phyloP scores from a whole-genome alignment of 2,329 filamentous ascomycete genomes.

The Calonectria montana region DNA sequence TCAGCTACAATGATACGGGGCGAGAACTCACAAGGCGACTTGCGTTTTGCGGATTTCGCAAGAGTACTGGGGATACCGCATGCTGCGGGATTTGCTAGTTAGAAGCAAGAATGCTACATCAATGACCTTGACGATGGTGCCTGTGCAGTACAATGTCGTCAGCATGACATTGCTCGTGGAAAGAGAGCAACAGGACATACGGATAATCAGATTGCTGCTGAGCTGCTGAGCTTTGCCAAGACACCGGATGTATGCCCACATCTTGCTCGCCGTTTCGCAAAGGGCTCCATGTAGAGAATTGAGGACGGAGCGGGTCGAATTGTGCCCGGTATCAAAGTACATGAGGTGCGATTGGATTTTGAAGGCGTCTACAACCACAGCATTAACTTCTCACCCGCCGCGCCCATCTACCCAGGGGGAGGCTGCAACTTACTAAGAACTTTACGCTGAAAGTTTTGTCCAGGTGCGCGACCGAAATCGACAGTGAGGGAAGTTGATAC shows the following conservation, averaged over 20 bases:
- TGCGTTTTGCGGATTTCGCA: slow-evolving; percentile 72
- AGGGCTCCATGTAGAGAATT: slow-evolving; percentile 83
- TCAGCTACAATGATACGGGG: not conserved
- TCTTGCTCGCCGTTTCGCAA: slow-evolving; percentile 81
- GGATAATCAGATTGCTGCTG: slow-evolving; percentile 68
- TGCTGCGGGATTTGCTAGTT: slow-evolving; percentile 62
- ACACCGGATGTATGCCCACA: slow-evolving; percentile 70
- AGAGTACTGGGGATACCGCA: slow-evolving; percentile 61
- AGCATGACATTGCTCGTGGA: not conserved
- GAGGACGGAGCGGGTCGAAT: slow-evolving; percentile 75
- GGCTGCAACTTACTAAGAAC: slow-evolving; percentile 67
- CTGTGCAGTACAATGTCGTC: slow-evolving; percentile 48
- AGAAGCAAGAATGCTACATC: slow-evolving; percentile 74
- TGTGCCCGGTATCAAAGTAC: slow-evolving; percentile 85
- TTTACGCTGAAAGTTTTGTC: slow-evolving; percentile 84
- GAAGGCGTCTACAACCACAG: slow-evolving; percentile 66
- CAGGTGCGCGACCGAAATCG: slow-evolving; percentile 77
- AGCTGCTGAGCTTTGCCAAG: slow-evolving; percentile 70
- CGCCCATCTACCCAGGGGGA: no score
- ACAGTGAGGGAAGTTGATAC: slow-evolving; percentile 82
- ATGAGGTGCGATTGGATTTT: slow-evolving; percentile 87
- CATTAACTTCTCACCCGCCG: not conserved
- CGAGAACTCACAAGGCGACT: slow-evolving; percentile 66
- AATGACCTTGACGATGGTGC: slow-evolving; percentile 73
- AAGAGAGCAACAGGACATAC: slow-evolving; percentile 54